Base-by-base conservation (phyloP, 2,329 filamentous ascomycete species). In the Aureobasidium sp. region DNA sequence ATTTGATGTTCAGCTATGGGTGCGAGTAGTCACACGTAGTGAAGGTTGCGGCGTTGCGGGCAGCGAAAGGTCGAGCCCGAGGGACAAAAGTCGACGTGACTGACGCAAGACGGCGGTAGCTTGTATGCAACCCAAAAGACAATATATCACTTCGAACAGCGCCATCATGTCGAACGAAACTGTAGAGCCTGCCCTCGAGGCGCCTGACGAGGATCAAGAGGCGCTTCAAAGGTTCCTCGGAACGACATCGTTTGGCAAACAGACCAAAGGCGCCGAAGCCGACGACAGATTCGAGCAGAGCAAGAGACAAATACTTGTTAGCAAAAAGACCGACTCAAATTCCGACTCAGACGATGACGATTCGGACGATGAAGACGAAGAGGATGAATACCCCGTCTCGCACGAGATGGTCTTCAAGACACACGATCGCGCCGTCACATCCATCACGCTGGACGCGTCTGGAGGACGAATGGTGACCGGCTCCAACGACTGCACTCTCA, bases 371-470 rank as follows among this genome's bases (percentile, higher is more conserved):
- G 81, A 83, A 51, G 79, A 80, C 1, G 85, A 91, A 25, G 89
- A 89, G 52, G 91, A 96, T 69, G 90, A 96, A 68, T 97, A 87
- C 67, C 94, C 94, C 1, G 86, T 95, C 14, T 95, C 94, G 6
- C 94, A 99, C 73, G 92, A 97, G 76, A 83, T 99, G 73, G 79
- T 96, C 31, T 81, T 97, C 72, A 96, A 95, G 76, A 96, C 93
- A 15, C 94, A 99, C 73, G 89, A 94, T 39, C 87, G 90, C 64
- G 86, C 92, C 6, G 85, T 97, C 45, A 97, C 93, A 7, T 87
- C 89, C 0, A 82, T 91, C 62, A 87, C 92, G 2, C 80, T 96
- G 52, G 94, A 99, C 75, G 87, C 90, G 0, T 86, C 91, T 0
- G 94, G 94, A 12, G 87, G 87, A 51, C 85, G 94, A 68, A 79